Evolutionary conservation across 2,329 filamentous ascomycete species (phyloP).

Genomic region (Chaetomium globosum): DNA sequence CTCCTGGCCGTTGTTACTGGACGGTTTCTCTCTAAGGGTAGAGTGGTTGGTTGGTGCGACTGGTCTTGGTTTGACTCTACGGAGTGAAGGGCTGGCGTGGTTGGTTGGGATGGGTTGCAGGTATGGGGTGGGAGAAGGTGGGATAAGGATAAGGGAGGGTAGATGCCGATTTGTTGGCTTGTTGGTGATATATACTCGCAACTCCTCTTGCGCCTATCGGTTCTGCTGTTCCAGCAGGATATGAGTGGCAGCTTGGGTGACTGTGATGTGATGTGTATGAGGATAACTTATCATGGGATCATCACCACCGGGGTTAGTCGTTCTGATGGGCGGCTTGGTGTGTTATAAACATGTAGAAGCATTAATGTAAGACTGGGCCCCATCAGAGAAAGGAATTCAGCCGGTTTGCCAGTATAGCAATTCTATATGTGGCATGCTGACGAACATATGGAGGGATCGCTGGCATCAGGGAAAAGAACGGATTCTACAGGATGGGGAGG

Average conservation of each 20-base stretch:
- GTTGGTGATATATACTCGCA: neutral
- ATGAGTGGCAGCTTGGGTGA: neutral
- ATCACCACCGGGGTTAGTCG: neutral
- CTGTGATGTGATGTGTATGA: neutral
- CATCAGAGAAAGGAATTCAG: neutral
- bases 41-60: neutral
- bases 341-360: neutral
- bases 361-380: neutral
- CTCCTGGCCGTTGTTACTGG: neutral
- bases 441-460: neutral
- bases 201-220: neutral
- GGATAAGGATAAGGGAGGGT: neutral
- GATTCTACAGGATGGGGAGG: too few relatives aligned
- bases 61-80: neutral
- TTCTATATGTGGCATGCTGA: neutral
- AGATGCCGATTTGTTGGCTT: constrained; percentile 3
- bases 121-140: neutral
- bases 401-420: neutral
- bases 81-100: neutral
- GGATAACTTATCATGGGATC: neutral
- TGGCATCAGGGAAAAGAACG: too few relatives aligned
- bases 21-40: neutral
- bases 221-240: neutral
- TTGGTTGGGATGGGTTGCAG: neutral
- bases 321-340: neutral